A percentile compares a stretch with the other conserved stretches of the same genome.
phyloP scores from a whole-genome alignment of 73 alveolate genomes.

The Uronychia setigera region DNA sequence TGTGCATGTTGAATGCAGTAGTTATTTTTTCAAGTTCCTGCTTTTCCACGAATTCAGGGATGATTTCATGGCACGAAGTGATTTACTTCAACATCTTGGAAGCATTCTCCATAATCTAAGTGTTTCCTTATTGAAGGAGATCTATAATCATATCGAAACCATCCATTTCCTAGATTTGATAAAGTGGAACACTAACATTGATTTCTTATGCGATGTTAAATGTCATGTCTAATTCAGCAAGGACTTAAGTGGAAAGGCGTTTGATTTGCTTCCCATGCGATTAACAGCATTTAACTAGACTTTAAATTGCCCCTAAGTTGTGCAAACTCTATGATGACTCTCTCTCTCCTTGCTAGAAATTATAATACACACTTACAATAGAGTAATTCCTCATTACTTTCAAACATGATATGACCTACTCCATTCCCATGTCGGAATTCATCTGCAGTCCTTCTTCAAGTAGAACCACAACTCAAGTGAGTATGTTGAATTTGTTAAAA shows the following conservation, averaged over 20 bases:
- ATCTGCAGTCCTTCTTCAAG: slow-evolving; percentile 61
- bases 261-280: slow-evolving; percentile 35
- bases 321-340: slow-evolving; percentile 20
- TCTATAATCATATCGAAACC: slow-evolving; percentile 2
- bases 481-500: slow-evolving; percentile 27
- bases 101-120: slow-evolving; percentile 9
- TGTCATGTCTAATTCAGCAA: slow-evolving; percentile 20
- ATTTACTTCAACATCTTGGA: slow-evolving; percentile 33
- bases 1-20: slow-evolving; percentile 14
- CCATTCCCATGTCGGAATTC: slow-evolving; percentile 47
- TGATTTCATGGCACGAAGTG: slow-evolving; percentile 18
- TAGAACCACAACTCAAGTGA: slow-evolving; percentile 34
- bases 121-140: neutral
- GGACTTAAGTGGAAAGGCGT: slow-evolving; percentile 16
- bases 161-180: neutral
- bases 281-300: slow-evolving; percentile 32
- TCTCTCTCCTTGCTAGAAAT: neutral
- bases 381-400: slow-evolving; percentile 1
- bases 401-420: slow-evolving; percentile 19
- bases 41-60: slow-evolving; percentile 26
- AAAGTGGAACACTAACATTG: neutral
- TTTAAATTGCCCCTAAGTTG: slow-evolving; percentile 35
- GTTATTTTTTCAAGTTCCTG: slow-evolving; percentile 33
- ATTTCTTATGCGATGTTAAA: slow-evolving; percentile 36
- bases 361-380: neutral